Evolutionary conservation across 352 stramenopile species (phyloP), one percentile per base, ranked within the genome.

Genomic region (Globisporangium nagaii): DNA sequence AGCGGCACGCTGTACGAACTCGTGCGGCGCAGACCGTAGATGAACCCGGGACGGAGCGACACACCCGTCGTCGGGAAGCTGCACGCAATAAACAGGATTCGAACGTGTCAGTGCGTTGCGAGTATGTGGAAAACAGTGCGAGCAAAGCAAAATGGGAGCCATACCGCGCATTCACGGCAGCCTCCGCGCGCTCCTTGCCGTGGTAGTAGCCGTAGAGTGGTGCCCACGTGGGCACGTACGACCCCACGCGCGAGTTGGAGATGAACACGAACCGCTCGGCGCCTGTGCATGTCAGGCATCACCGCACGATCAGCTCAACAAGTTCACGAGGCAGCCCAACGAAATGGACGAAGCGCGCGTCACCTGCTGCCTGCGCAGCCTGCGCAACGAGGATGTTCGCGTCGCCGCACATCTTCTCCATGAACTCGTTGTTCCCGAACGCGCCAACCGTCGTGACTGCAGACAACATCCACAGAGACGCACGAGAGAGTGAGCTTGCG

Each of bases 121-220:
- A 41, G 28, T 50, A 30, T 8, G 6, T 55, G 19, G 27, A 12
- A n/a, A 3, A 17, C 49, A 43, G 54, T 13, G 12, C 20, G 20
- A 31, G 6, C 19, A 46, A n/a, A 28, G 6, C 8, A 3, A 34
- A n/a, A 48, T 48, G 24, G 36, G n/a, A n/a, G n/a, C n/a, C 28
- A n/a, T 55, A 92, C 82, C 71, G 72, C 19, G 70, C 68, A 9
- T 63, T 56, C n/a, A 96, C 73, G 10, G 80, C 79, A 20, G 71
- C 72, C 57, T 97, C 89, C 2, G 84, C 89, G 41, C 84, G 70
- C 60, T 92, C 78, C 54, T 97, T 97, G 37, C 89, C 87, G 46
- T 96, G 69, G 68, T 93, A 97, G 63, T 97, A 96, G 19, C 87
- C 89, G 41, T 95, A 72, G 54, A 96, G 69, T 0, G 86, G 86